Conservation (phyloP, 345 rosid species). For the Salix exigua region DNA sequence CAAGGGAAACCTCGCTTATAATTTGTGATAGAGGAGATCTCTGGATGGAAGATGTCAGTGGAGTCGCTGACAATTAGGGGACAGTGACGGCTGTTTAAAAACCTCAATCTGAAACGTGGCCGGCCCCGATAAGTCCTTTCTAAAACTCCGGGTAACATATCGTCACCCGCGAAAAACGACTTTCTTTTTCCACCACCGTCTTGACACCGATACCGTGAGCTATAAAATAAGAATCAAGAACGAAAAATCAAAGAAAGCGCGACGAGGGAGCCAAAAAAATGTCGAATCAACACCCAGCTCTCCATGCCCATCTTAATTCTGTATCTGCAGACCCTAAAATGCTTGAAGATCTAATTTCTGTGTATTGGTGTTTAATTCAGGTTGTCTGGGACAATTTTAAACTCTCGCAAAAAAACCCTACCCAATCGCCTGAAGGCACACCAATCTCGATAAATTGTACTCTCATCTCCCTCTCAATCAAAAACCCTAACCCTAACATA, state of each 20-base stretch:
- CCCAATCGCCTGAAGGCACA: slow-evolving; percentile 41
- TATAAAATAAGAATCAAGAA: not conserved
- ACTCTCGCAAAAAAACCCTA: slow-evolving; percentile 39
- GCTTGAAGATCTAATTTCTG: not conserved
- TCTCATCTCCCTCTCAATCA: slow-evolving; percentile 42
- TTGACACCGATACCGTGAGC: not conserved
- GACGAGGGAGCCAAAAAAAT: slow-evolving; percentile 16
- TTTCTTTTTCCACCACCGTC: not conserved
- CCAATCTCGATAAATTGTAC: slow-evolving; percentile 43
- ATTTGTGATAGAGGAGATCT: too few relatives aligned
- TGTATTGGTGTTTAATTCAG: slow-evolving; percentile 22
- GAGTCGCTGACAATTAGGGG: too few relatives aligned
- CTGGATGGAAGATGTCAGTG: too few relatives aligned
- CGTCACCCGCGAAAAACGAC: not conserved
- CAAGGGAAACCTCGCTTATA: too few relatives aligned
- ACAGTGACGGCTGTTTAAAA: too few relatives aligned
- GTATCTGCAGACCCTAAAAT: slow-evolving; percentile 4
- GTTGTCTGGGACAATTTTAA: slow-evolving; percentile 38
- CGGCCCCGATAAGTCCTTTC: too few relatives aligned
- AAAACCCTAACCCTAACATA: not conserved
- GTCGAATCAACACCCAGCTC: slow-evolving; percentile 30
- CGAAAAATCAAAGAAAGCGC: not conserved
- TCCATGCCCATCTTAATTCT: slow-evolving; percentile 42
- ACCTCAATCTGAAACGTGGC: too few relatives aligned
- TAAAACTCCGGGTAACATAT: not conserved